Conservation (phyloP, 1,284 basidiomycete species). For the Puccinia brachypodii region DNA sequence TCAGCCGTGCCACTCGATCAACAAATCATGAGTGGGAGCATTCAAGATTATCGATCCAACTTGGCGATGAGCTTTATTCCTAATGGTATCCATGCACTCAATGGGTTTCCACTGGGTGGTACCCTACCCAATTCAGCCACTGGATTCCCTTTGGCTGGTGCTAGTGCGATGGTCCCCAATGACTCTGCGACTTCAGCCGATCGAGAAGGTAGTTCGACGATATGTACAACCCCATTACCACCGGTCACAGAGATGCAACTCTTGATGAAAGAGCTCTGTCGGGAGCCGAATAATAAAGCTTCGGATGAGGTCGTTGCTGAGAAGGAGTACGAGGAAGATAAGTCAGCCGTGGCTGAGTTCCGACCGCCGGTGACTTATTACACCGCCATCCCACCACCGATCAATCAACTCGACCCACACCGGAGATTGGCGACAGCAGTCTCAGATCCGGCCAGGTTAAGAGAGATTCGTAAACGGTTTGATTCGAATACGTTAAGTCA, state of each 20-base stretch:
- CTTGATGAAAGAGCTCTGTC: slow-evolving; percentile 34
- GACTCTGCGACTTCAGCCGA: background rate
- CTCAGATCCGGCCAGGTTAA: slow-evolving; percentile 88
- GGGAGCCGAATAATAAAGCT: background rate
- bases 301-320: background rate
- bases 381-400: slow-evolving; percentile 79
- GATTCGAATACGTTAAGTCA: slow-evolving; percentile 75
- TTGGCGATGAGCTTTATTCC: slow-evolving; percentile 84
- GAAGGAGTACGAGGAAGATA: slow-evolving; percentile 27
- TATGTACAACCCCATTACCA: slow-evolving; percentile 9
- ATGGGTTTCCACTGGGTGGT: slow-evolving; percentile 33
- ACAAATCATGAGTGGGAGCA: slow-evolving; percentile 80
- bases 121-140: background rate
- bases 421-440: slow-evolving; percentile 63
- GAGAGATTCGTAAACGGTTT: slow-evolving; percentile 87
- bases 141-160: slow-evolving; percentile 7
- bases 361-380: slow-evolving; percentile 88
- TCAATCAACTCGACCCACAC: slow-evolving; percentile 49
- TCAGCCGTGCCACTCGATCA: slow-evolving; percentile 82
- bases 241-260: slow-evolving; percentile 45
- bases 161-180: background rate
- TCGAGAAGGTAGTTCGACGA: slow-evolving; percentile 10
- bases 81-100: slow-evolving; percentile 69
- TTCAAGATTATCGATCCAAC: slow-evolving; percentile 92
- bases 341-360: slow-evolving; percentile 64